phyloP scores from a whole-genome alignment of 352 stramenopile genomes.

The Detonula confervacea region DNA sequence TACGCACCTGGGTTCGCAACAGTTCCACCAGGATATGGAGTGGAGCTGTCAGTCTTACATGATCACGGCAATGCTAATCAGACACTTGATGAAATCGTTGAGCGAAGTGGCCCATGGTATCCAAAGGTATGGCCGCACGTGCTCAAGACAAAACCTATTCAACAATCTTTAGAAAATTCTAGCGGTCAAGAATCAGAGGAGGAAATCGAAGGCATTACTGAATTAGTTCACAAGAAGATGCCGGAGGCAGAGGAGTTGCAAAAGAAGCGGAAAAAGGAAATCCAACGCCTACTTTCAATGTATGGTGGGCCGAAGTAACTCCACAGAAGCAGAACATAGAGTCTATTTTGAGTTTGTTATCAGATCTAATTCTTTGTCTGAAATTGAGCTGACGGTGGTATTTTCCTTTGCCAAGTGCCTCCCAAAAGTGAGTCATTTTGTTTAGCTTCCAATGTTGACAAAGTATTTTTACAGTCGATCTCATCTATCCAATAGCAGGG shows the following conservation, averaged over 20 bases:
- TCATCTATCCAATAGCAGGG: too few species aligned
- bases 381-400: too few species aligned
- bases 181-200: constrained; percentile 2
- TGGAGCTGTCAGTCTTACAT: constrained; percentile 69
- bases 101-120: constrained; percentile 69
- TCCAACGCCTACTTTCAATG: constrained; percentile 20
- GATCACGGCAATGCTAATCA: constrained; percentile 62
- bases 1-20: constrained; percentile 65
- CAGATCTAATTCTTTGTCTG: too few species aligned
- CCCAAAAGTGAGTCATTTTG: too few species aligned
- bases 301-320: constrained; percentile 11
- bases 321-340: too few species aligned
- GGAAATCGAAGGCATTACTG: constrained; percentile 30
- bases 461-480: too few species aligned
- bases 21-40: constrained; percentile 66
- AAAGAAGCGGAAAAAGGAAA: constrained; percentile 41
- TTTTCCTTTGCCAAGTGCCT: too few species aligned
- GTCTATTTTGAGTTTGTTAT: too few species aligned
- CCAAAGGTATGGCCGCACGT: constrained; percentile 66
- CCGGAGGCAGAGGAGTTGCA: constrained; percentile 33
- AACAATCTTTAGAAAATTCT: not conserved
- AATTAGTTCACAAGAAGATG: constrained; percentile 44
- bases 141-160: constrained; percentile 17
- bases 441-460: too few species aligned
- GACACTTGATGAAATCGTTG: constrained; percentile 62